Base-by-base conservation (phyloP, 768 basidiomycete species). In the Rubroboletus pulcherrimus region DNA sequence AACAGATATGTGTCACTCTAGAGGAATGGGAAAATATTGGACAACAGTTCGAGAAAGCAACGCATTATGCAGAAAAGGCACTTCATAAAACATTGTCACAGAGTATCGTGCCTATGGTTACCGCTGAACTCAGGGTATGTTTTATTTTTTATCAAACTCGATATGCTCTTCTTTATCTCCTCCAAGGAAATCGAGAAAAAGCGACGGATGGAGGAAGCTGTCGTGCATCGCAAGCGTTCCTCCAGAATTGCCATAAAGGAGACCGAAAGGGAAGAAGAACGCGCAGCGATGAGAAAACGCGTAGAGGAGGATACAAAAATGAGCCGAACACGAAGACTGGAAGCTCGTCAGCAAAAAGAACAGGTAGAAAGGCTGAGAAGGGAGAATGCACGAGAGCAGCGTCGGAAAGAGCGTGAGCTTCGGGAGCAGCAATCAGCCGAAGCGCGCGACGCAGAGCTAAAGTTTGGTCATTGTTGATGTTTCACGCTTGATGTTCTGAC, bases 191-290 rank as follows among this genome's bases (percentile, higher is more conserved):
- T 77, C 31, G 81, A 86, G 64, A 78, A 76, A 35, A 83, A 84
- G 66, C 77, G 78, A 24, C 81, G 77, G 14, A 56, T 89, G 49
- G 87, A 91, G 58, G 87, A 89, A 59, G 89, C 90, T 2, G 73
- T 94, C 12, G 81, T 83, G 26, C 89, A 91, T 56, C 85, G 94
- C 56, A 97, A 98, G 70, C 87, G 94, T 24, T 96, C 93, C 0
- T 91, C 91, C 17, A 88, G 95, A 33, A 84, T 97, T 54, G 89
- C 91, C 4, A 73, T 86, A 38, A 87, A 84, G 62, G 93, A 96
- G 68, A 81, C 75, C 35, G 91, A 91, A 69, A 84, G 82, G 61
- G 89, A 93, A 69, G 84, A 88, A 58, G 85, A 86, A 21, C 77
- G 81, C 35, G 70, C 81, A 26, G 78, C 81, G 8, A 81, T 82